These are phyloP conservation scores for Incumbomyces delicatus DNA, from an alignment of 2,329 filamentous ascomycete species.

Conservation along the genomic window DNA sequence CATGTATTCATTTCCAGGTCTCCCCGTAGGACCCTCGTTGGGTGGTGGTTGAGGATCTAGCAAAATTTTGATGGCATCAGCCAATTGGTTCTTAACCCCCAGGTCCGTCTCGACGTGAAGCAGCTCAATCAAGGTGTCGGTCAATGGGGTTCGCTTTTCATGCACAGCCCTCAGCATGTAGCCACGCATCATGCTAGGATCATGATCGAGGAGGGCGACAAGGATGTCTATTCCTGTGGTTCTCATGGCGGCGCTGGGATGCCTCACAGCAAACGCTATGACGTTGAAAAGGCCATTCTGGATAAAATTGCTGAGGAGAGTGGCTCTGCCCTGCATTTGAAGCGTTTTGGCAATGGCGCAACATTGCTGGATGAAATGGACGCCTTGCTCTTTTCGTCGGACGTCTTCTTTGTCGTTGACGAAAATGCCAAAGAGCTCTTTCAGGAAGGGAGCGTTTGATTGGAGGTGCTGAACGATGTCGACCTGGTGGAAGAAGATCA, in stretches of 20 bases:
- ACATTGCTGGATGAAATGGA: conserved; percentile 94
- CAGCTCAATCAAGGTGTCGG: conserved; percentile 85
- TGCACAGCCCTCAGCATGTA: conserved; percentile 88
- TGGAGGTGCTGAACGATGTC: conserved; percentile 96
- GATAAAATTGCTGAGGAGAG: conserved; percentile 83
- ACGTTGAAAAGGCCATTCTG: conserved; percentile 76
- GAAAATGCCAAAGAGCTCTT: conserved; percentile 82
- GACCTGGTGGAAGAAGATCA: conserved; percentile 98
- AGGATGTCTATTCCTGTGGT: conserved; percentile 91
- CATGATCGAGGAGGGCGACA: conserved; percentile 89
- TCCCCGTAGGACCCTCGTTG: conserved; percentile 46
- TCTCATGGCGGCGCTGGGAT: conserved; percentile 71
- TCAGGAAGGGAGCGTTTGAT: conserved; percentile 64
- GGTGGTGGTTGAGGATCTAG: conserved; percentile 61
- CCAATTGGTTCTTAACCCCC: conserved; percentile 89
- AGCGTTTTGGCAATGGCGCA: conserved; percentile 90
- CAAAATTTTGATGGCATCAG: conserved; percentile 88
- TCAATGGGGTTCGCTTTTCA: conserved; percentile 75
- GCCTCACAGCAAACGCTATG: conserved; percentile 82
- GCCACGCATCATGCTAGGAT: conserved; percentile 84
- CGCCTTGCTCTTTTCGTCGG: conserved; percentile 80
- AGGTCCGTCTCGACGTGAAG: conserved; percentile 84
- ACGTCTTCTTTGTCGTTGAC: conserved; percentile 52
- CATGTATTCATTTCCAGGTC: conserved; percentile 55
- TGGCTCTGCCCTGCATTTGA: conserved; percentile 69